Base-by-base conservation (phyloP, 805 yeast genomes). In the Metschnikowia aberdeeniae region DNA sequence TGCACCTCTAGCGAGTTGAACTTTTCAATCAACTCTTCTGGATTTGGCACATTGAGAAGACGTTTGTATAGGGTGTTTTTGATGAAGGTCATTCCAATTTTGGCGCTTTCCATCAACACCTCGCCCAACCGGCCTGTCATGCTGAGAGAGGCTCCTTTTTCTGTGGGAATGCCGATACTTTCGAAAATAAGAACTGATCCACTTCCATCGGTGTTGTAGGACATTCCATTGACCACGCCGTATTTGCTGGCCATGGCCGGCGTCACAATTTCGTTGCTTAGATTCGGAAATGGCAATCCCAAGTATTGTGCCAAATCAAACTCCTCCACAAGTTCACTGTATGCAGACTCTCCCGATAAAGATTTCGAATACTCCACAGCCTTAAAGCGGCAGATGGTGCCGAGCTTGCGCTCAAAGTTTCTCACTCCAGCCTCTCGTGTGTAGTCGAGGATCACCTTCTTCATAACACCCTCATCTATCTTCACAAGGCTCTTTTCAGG, bases 351-450 rank as follows among this genome's bases (percentile, higher is more conserved):
- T 7, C 54, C 54, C 2, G 47, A 57, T 36, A 63, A 51, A 3
- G 53, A 49, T 32, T 64, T 65, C 28, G 81, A 67, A 55, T 68
- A 78, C 58, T 85, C 89, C 36, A 87, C 89, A 0, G 96, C 95
- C 57, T 86, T 86, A 49, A 79, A 82, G 42, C 97, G 76, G 56
- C 95, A 89, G 26, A 89, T 72, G 0, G 87, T 73, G 0, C 89
- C 89, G 43, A 89, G 70, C 45, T 76, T 73, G 36, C 96, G 73
- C 57, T 89, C 96, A 49, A 89, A 70, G 47, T 78, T 81, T 54
- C 97, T 75, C 14, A 89, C 95, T 3, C 97, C 97, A 0, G 95
- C 80, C 62, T 89, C 97, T 43, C 90, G 71, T 0, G 95, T 85
- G 59, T 88, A 89, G 50, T 76, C 77, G 3, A 80, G 68, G 22